A percentile compares a stretch with the other conserved stretches of the same genome.
Evolutionary conservation across 768 basidiomycete species (phyloP).

Genomic region (Xanthoconium purpureum): DNA sequence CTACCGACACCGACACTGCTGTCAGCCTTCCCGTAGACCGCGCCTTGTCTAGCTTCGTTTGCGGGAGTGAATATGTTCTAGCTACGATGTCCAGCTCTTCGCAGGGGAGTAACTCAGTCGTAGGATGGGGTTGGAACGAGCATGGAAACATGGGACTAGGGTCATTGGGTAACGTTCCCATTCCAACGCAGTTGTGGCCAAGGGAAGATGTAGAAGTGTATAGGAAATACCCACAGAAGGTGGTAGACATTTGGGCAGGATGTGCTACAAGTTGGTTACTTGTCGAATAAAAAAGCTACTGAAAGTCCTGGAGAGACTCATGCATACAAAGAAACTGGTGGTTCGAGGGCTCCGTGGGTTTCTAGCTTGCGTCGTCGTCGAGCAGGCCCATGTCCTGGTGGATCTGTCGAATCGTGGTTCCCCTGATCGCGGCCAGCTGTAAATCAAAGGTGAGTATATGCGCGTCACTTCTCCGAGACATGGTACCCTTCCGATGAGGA

Average conservation of each 20-base stretch:
- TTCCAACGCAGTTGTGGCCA: slow-evolving; percentile 57
- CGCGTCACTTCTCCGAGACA: not conserved
- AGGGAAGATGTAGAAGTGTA: slow-evolving; percentile 9
- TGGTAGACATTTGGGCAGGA: slow-evolving; percentile 28
- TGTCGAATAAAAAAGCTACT: slow-evolving; percentile 19
- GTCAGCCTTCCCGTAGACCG: slow-evolving; percentile 28
- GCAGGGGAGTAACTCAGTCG: slow-evolving; percentile 42
- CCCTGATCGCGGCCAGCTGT: slow-evolving; percentile 69
- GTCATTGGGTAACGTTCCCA: slow-evolving; percentile 48
- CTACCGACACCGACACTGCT: not conserved
- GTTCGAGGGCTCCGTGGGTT: not conserved
- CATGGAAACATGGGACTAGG: slow-evolving; percentile 88
- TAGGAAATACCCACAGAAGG: slow-evolving; percentile 9
- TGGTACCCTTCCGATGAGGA: slow-evolving; percentile 72
- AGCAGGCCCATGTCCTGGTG: slow-evolving; percentile 69
- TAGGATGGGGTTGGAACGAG: slow-evolving; percentile 98
- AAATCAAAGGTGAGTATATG: slow-evolving; percentile 13
- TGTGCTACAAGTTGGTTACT: slow-evolving; percentile 35
- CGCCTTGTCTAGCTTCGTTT: slow-evolving; percentile 43
- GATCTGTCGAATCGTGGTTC: slow-evolving; percentile 69
- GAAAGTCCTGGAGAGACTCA: not conserved
- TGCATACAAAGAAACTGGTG: not conserved
- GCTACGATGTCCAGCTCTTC: slow-evolving; percentile 22
- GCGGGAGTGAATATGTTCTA: slow-evolving; percentile 87
- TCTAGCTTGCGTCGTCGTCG: slow-evolving; percentile 47